A percentile compares a stretch with the other conserved stretches of the same genome.
Evolutionary conservation across 306 rosid species (phyloP).

Genomic region (Casuarina equisetifolia): DNA sequence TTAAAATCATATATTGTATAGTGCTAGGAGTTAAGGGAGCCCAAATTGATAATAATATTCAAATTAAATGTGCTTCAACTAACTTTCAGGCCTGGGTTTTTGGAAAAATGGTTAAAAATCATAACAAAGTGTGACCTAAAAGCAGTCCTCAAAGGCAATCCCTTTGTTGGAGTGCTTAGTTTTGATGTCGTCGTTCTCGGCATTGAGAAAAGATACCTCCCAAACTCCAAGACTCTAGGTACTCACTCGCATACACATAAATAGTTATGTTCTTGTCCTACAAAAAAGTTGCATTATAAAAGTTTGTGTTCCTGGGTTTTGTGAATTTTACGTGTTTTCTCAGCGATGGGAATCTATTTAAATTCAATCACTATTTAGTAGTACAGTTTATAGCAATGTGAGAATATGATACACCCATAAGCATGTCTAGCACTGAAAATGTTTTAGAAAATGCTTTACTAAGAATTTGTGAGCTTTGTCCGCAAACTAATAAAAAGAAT

Average conservation of each 20-base stretch:
- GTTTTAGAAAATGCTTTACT: too few relatives aligned
- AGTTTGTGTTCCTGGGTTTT: not conserved
- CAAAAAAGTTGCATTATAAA: not conserved
- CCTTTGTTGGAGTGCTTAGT: constrained; percentile 66
- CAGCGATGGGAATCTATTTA: not conserved
- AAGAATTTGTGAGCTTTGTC: too few relatives aligned
- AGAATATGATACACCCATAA: not conserved
- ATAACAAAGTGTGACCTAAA: constrained; percentile 46
- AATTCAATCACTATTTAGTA: too few relatives aligned
- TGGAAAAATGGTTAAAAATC: too few relatives aligned
- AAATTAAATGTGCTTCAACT: too few relatives aligned
- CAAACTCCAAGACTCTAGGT: constrained; percentile 64
- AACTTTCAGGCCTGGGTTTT: too few relatives aligned
- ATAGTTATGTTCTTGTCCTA: not conserved
- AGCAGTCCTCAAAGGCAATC: constrained; percentile 65
- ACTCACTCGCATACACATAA: not conserved
- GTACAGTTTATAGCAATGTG: not conserved
- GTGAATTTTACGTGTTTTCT: not conserved
- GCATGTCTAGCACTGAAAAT: not conserved
- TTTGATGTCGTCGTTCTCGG: constrained; percentile 58
- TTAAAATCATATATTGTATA: too few relatives aligned
- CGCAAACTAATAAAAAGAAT: too few relatives aligned
- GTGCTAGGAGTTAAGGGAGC: not conserved
- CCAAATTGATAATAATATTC: too few relatives aligned
- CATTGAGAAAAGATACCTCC: constrained; percentile 62